Percentiles rank a stretch among this genome's conserved stretches.
phyloP scores from a whole-genome alignment of 768 basidiomycete species.

The Mycena filopes region DNA sequence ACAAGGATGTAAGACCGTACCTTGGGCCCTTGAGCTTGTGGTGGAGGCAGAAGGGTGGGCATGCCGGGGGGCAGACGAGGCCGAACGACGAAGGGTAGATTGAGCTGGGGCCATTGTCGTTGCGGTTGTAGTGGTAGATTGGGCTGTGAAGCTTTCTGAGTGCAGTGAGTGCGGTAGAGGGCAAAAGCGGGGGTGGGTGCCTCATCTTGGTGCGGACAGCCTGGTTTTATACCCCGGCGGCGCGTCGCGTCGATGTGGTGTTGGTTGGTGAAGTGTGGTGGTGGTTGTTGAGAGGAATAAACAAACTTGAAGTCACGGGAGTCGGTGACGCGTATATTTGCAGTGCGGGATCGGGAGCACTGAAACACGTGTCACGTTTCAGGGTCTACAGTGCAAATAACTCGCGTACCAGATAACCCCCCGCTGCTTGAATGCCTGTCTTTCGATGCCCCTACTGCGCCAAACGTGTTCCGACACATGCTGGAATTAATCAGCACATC shows the following conservation, averaged over 20 bases:
- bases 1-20: no score
- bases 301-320: neutral
- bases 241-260: constrained; percentile 1
- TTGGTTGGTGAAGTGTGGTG: neutral
- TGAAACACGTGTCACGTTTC: neutral
- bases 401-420: neutral
- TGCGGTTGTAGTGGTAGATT: no score
- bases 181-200: no score
- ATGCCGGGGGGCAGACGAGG: no score
- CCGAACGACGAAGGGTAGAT: no score
- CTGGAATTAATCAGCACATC: neutral
- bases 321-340: neutral
- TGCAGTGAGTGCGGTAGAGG: no score
- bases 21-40: no score
- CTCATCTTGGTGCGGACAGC: no score
- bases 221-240: no score
- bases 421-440: neutral
- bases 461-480: neutral
- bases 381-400: neutral
- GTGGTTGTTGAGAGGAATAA: neutral
- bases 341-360: neutral
- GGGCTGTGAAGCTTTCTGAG: no score
- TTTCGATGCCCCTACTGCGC: neutral
- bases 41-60: no score
- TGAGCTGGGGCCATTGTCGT: no score